These are phyloP conservation scores for Cladosporium cucumerinum DNA, from an alignment of 2,329 filamentous ascomycete genomes.

Conservation along the genomic window DNA sequence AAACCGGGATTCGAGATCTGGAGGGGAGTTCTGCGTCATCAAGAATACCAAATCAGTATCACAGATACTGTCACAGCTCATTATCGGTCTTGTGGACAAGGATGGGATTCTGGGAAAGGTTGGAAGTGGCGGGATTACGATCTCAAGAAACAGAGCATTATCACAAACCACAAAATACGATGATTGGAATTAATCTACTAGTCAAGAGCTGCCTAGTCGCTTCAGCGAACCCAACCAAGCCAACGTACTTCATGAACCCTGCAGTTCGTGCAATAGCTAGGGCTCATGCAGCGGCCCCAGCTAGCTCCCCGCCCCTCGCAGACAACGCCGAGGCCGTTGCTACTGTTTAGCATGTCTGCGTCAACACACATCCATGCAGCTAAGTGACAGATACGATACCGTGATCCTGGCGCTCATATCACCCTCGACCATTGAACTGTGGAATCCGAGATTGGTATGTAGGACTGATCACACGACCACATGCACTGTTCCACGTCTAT, in stretches of 20 bases:
- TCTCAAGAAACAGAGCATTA: not conserved
- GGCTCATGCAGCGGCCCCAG: not conserved
- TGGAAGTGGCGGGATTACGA: not conserved
- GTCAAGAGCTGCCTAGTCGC: not conserved
- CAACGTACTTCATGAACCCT: not conserved
- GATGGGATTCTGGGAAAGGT: not conserved
- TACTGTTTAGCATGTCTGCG: not conserved
- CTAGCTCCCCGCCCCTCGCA: constrained; percentile 1
- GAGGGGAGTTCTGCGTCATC: not conserved
- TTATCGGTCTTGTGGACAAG: not conserved
- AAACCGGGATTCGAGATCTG: not conserved
- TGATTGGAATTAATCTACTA: not conserved
- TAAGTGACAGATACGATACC: not conserved
- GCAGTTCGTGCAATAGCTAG: not conserved
- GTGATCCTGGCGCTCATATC: not conserved
- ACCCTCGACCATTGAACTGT: not conserved
- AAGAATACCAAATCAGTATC: not conserved
- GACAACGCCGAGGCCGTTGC: not conserved
- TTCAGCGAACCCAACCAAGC: not conserved
- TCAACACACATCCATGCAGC: not conserved
- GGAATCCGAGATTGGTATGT: not conserved
- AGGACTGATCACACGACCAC: not conserved
- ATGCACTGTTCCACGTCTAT: not conserved
- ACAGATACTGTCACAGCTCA: not conserved
- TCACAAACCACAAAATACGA: not conserved